Conservation (phyloP, 306 rosid genomes). For the Cucurbita pepo region DNA sequence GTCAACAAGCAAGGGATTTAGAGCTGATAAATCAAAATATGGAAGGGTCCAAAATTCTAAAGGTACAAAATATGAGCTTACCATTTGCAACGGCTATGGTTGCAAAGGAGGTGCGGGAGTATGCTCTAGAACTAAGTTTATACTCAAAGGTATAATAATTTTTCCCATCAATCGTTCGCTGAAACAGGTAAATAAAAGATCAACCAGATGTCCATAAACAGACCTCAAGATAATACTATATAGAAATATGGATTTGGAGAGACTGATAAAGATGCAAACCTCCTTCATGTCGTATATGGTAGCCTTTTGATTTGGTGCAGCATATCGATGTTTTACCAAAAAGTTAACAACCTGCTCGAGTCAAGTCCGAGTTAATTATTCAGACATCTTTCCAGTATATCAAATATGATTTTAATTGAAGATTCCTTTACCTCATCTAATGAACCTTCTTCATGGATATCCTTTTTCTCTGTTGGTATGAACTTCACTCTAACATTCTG, state of each 20-base stretch:
- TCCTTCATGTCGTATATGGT: slow-evolving; percentile 60
- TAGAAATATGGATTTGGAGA: background rate
- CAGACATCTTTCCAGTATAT: background rate
- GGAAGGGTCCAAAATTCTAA: background rate
- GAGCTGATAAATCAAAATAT: background rate
- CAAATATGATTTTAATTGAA: background rate
- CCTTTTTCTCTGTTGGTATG: slow-evolving; percentile 70
- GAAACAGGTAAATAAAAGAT: slow-evolving; percentile 18
- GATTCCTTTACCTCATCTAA: slow-evolving; percentile 55
- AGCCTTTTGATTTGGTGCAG: slow-evolving; percentile 79
- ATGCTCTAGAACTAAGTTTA: slow-evolving; percentile 53
- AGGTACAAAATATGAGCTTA: slow-evolving; percentile 9
- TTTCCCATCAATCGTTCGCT: slow-evolving; percentile 61
- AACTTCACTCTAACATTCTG: slow-evolving; percentile 91
- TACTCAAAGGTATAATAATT: slow-evolving; percentile 77
- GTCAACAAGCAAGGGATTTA: background rate
- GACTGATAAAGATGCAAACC: slow-evolving; percentile 23
- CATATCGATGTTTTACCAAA: slow-evolving; percentile 58
- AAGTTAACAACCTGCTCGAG: slow-evolving; percentile 32
- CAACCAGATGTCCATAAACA: background rate
- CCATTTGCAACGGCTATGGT: slow-evolving; percentile 89
- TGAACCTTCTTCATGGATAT: slow-evolving; percentile 79
- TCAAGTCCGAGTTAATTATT: slow-evolving; percentile 1
- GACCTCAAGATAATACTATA: background rate
- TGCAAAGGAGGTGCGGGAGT: slow-evolving; percentile 48